Evolutionary conservation across 2,329 filamentous ascomycete species (phyloP), one percentile per base, ranked within the genome.

Genomic region (Sclerotinia spermophila): DNA sequence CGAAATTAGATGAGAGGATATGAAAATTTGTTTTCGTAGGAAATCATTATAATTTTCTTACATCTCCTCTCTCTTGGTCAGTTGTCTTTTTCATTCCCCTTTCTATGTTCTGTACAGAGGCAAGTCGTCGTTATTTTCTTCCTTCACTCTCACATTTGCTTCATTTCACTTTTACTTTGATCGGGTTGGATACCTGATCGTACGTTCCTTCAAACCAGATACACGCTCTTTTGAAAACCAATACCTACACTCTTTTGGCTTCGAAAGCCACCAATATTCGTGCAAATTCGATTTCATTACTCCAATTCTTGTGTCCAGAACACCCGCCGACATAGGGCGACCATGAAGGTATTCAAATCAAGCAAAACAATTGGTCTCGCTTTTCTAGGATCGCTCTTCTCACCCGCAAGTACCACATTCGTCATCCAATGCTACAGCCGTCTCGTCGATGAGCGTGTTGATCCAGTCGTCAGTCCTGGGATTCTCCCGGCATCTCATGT

Each of bases 401-500:
- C 61, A 4, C 61, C 68, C 30, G 42, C 68, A 33, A 59, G 48
- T 42, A 58, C 60, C 30, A 67, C 61, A 8, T 70, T 70, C 40
- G 61, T 67, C 5, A 59, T 70, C 17, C 68, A 70, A 48, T 70
- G 68, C 40, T 75, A 73, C 56, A 73, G 71, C 27, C 72, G 71
- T 42, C 72, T 75, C 8, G 67, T 71, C 17, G 73, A 71, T 45
- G 74, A 73, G 64, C 73, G 74, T 33, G 66, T 73, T 17, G 74
- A 75, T 35, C 74, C 74, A 33, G 60, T 75, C 13, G 73, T 71
- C 21, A 70, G 69, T n/a, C 71, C 74, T 11, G 73, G 72, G 58
- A 58, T 69, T 4, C 24, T 60, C 30, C 73, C 73, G 2, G 71
- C 73, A 27, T 58, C 72, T 30, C 73, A 75, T 67, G 68, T 75